Evolutionary conservation across 2,329 filamentous ascomycete genomes (phyloP).

Genomic region (Cercospora zeae-maydis): DNA sequence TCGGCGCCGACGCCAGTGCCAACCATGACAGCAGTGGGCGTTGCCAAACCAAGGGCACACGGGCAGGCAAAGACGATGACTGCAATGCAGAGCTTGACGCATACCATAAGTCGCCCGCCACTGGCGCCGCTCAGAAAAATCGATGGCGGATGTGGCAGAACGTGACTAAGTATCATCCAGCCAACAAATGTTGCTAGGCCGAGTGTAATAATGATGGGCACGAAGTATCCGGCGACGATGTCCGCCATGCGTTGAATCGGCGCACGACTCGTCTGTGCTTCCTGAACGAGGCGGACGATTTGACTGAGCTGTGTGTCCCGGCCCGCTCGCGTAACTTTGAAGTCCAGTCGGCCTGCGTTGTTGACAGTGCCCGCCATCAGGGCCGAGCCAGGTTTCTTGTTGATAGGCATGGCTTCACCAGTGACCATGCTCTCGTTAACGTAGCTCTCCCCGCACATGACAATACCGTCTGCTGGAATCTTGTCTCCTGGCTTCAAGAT

Average conservation of each 20-base stretch:
- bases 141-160: conserved; percentile 75
- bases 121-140: conserved; percentile 78
- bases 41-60: conserved; percentile 91
- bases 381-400: conserved; percentile 74
- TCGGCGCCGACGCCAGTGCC: conserved; percentile 95
- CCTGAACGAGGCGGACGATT: conserved; percentile 96
- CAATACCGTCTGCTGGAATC: conserved; percentile 84
- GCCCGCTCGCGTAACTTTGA: conserved; percentile 86
- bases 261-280: conserved; percentile 89
- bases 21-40: conserved; percentile 97
- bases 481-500: conserved; percentile 93
- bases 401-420: conserved; percentile 90
- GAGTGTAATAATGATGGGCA: conserved; percentile 81
- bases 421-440: conserved; percentile 99
- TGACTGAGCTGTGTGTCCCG: conserved; percentile 96
- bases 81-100: conserved; percentile 93
- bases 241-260: conserved; percentile 94
- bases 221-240: conserved; percentile 86
- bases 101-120: conserved; percentile 93
- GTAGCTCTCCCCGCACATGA: conserved; percentile 87
- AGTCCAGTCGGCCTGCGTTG: conserved; percentile 84
- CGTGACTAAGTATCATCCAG: conserved; percentile 94
- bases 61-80: conserved; percentile 98
- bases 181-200: conserved; percentile 79
- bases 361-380: conserved; percentile 96